Evolutionary conservation across 768 basidiomycete genomes (phyloP), one percentile per base, ranked within the genome.

Genomic region (Suillus lakei): DNA sequence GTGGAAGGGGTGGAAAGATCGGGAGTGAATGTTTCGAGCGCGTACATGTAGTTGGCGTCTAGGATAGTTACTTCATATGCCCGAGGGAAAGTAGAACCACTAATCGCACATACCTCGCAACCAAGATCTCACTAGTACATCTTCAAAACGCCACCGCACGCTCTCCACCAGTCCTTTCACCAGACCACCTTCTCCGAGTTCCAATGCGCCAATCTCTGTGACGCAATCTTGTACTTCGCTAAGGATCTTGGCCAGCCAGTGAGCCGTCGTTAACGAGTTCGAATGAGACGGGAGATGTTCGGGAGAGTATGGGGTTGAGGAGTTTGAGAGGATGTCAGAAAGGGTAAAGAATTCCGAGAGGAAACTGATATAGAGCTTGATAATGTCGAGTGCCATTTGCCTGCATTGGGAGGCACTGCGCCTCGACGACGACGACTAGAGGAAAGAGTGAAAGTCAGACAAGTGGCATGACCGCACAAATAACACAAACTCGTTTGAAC

Each of bases 211-310:
- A 34, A 97, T 75, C 70, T 99, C 98, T 69, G 85, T 90, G 4
- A 91, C 87, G 54, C 88, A 91, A 63, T 99, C 98, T 70, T 91
- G 90, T 6, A 99, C 83, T 73, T 99, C 98, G 2, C 85, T 84
- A 21, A 97, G 80, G 32, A 96, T 87, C 71, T 88, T 91, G 73
- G 89, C 84, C 34, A 96, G 83, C 78, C 92, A 95, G 74, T 93
- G 84, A 15, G 89, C 86, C 0, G 92, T 91, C 8, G 93, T 90
- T n/a, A 97, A 78, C 2, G 93, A 90, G 72, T 93, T 93, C 5
- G 92, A 89, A 67, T 90, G 85, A 36, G 78, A 79, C 13, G 98
- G 98, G 43, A 98, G 81, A 59, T 59, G 58, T 36, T 84, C 77
- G 4, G 82, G 78, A 5, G 88, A 83, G 6, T 81, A 70, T 8